Base-by-base conservation (phyloP, 306 rosid genomes). In the Cucumis melo region DNA sequence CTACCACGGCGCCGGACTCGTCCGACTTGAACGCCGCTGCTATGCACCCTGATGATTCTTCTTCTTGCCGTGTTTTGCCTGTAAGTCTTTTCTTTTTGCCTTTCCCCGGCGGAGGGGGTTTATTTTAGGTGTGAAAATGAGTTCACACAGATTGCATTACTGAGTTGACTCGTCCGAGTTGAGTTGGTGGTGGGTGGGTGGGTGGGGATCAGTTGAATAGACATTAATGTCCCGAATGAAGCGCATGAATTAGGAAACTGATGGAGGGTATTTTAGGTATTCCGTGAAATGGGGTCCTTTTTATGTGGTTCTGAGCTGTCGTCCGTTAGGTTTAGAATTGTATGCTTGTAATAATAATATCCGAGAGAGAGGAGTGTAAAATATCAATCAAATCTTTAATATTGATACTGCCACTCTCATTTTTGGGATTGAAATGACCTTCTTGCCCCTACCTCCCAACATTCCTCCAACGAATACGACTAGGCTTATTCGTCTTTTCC, bases 31-130 rank as follows among this genome's bases (percentile, higher is more conserved):
- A 51, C 56, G 56, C 8, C 56, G 56, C 8, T 71, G 84, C 78
- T 73, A 76, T 78, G 70, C 82, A 21, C 82, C 77, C 82, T 10
- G 86, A 42, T 5, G 89, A 83, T 81, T 79, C 72, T n/a, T 79
- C 72, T 19, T 65, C 87, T 56, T 73, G 76, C 78, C 83, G 61
- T 73, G 59, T 87, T 8, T 66, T 77, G 55, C 75, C 88, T 73
- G 98, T 92, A 90, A 92, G 96, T 89, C 54, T 80, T 77, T 20
- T 15, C 34, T 9, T 61, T 7, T 15, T 24, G 15, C n/a, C 58
- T 15, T 32, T 21, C n/a, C 67, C 39, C 11, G 12, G 41, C 34
- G 36, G 36, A 8, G 15, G 48, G 70, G 19, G 8, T 62, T 19
- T 8, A 32, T 62, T 19, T 12, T 5, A 10, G 59, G 8, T 0